Conservation (phyloP, 2,329 filamentous ascomycete species). For the Grosmannia clavigera region DNA sequence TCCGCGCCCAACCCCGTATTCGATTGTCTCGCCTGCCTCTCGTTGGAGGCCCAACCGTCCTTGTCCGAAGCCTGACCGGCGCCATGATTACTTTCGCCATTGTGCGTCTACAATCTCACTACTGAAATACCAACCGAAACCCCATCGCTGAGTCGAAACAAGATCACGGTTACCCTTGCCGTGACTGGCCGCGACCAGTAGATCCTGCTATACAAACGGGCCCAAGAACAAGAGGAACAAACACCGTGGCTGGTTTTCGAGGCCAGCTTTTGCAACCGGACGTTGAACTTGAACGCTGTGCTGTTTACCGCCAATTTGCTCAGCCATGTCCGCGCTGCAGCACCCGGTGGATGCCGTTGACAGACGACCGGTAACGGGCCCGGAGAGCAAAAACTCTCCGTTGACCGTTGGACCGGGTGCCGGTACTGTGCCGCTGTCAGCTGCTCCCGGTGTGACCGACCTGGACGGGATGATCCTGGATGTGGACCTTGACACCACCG, state of each 20-base stretch:
- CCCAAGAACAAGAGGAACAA: background rate
- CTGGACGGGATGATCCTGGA: slow-evolving; percentile 26
- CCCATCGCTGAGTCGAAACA: background rate
- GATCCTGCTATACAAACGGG: background rate
- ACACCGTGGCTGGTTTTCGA: background rate
- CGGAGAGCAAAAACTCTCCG: slow-evolving; percentile 23
- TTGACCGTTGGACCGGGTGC: slow-evolving; percentile 13
- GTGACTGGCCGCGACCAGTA: background rate
- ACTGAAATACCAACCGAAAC: background rate
- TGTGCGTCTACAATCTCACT: background rate
- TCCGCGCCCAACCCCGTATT: background rate
- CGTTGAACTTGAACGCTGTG: background rate
- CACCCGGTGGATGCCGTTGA: slow-evolving; percentile 16
- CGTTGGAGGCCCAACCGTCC: background rate
- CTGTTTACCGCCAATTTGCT: background rate
- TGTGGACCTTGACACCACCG: slow-evolving; percentile 9
- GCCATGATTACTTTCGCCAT: slow-evolving; percentile 4
- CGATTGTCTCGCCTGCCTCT: background rate
- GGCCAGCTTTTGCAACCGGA: background rate
- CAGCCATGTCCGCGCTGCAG: slow-evolving; percentile 26
- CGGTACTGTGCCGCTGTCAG: slow-evolving; percentile 18
- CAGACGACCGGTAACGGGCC: slow-evolving; percentile 20
- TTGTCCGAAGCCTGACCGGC: background rate
- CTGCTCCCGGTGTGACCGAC: slow-evolving; percentile 18
- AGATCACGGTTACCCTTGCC: background rate